Conservation (phyloP, 2,329 filamentous ascomycete genomes). For the Exophiala bonariae region DNA sequence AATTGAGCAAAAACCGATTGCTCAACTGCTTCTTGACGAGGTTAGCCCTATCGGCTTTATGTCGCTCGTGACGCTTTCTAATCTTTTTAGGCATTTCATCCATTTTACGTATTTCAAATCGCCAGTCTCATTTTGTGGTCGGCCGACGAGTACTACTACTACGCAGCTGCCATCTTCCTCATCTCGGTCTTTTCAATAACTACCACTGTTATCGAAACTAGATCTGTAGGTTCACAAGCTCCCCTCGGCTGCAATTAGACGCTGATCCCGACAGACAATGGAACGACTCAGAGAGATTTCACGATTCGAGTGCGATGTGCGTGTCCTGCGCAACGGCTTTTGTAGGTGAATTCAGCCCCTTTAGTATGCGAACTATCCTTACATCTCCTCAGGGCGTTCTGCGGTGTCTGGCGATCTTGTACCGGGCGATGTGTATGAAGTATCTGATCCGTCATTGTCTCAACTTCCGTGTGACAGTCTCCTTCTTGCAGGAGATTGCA, state of each 20-base stretch:
- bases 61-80: not conserved
- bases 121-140: slow-evolving; percentile 95
- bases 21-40: slow-evolving; percentile 85
- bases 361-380: slow-evolving; percentile 19
- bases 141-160: slow-evolving; percentile 95
- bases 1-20: slow-evolving; percentile 83
- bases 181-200: slow-evolving; percentile 93
- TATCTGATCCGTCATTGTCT: slow-evolving; percentile 85
- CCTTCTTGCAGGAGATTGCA: slow-evolving; percentile 88
- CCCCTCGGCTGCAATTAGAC: slow-evolving; percentile 16
- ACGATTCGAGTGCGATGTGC: slow-evolving; percentile 89
- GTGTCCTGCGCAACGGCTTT: slow-evolving; percentile 90
- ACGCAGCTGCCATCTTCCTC: slow-evolving; percentile 88
- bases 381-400: slow-evolving; percentile 65
- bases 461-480: slow-evolving; percentile 93
- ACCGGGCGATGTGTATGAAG: slow-evolving; percentile 93
- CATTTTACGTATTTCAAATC: slow-evolving; percentile 97
- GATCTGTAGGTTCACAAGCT: slow-evolving; percentile 60
- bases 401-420: slow-evolving; percentile 85
- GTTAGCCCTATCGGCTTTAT: slow-evolving; percentile 46
- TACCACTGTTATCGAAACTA: slow-evolving; percentile 86
- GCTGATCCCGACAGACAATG: slow-evolving; percentile 66
- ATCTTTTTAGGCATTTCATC: slow-evolving; percentile 73
- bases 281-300: slow-evolving; percentile 85
- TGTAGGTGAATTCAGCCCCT: too few species aligned